Evolutionary conservation across 495 filamentous ascomycete species (phyloP).

Genomic region (Lentithecium fluviatile): DNA sequence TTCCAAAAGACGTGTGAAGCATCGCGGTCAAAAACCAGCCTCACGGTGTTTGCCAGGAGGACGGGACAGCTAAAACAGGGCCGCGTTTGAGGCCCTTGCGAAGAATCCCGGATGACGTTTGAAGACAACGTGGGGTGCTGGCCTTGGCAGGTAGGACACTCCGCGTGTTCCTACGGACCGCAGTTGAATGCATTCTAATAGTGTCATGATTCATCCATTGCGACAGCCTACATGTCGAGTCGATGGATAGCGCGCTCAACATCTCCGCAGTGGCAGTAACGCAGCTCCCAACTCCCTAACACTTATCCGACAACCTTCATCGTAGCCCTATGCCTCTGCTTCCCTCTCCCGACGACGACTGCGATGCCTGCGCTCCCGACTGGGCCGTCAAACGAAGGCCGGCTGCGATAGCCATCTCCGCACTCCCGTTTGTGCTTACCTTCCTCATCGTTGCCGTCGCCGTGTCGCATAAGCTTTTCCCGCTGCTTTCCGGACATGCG

Average conservation of each 20-base stretch:
- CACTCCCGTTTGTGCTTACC: slow-evolving; percentile 60
- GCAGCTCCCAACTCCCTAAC: background rate
- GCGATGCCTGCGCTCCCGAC: slow-evolving; percentile 46
- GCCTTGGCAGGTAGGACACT: no score
- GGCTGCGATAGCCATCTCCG: slow-evolving; percentile 48
- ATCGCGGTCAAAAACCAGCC: no score
- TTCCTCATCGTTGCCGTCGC: slow-evolving; percentile 57
- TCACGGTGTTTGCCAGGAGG: no score
- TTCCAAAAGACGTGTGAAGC: no score
- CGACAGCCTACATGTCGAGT: background rate
- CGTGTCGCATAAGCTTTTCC: slow-evolving; percentile 62
- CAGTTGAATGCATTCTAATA: background rate
- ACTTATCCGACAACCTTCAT: background rate
- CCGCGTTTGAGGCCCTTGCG: no score
- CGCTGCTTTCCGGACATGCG: slow-evolving; percentile 57
- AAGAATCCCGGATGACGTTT: no score
- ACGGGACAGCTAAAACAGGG: no score
- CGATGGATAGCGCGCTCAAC: slow-evolving; percentile 17
- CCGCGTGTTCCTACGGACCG: no score
- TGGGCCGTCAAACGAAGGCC: slow-evolving; percentile 34
- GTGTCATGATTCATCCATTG: slow-evolving; percentile 10
- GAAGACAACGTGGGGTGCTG: no score
- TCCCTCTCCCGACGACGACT: slow-evolving; percentile 45
- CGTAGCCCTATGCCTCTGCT: slow-evolving; percentile 34
- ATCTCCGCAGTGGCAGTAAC: slow-evolving; percentile 7